Evolutionary conservation across 176 grass and related monocot genomes (phyloP).

Genomic region (sorghum (Sorghum bicolor)): Sorghum_bicolor_NCBIv3 NC_012871.2:11398501-11399000

Average conservation of each 20-base stretch:
- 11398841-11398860: neutral
- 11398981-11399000: neutral
- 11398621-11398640: conserved; percentile 86
- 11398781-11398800: neutral
- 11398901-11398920: neutral
- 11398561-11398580: conserved; percentile 89
- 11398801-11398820: neutral
- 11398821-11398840: neutral
- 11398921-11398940: neutral
- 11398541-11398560: conserved; percentile 85
- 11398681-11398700: neutral
- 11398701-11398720: neutral
- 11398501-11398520: neutral
- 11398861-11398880: neutral
- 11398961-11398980: neutral
- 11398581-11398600: conserved; percentile 80
- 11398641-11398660: conserved; percentile 90
- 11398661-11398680: conserved; percentile 50
- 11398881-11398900: neutral
- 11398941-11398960: neutral
- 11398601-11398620: conserved; percentile 95
- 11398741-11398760: neutral
- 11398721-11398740: neutral
- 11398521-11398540: neutral
- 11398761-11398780: neutral